Evolutionary conservation across 306 rosid species (phyloP), one percentile per base, ranked within the genome.

Genomic region (Citrullus colocynthis): DNA sequence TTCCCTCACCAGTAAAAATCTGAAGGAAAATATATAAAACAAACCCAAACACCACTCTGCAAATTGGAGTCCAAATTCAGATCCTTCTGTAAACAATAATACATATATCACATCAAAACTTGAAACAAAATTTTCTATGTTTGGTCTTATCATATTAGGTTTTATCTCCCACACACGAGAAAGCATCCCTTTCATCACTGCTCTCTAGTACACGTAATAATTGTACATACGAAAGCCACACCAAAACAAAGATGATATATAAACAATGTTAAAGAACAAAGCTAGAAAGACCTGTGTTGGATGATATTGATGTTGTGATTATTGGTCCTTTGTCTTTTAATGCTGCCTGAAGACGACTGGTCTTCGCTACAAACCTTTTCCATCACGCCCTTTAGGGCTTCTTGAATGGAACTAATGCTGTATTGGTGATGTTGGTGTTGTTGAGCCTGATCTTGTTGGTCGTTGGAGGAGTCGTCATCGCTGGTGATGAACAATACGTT

Each of bases 351-450:
- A 72, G 89, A 82, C 20, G 93, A 82, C 9, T 82, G 88, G 9
- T 86, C 78, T 18, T 87, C 92, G 1, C 84, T 88, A 32, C 81
- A 79, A 20, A 83, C 85, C 84, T 91, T 93, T 80, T 89, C 98
- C 93, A 93, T 93, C 71, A 93, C 96, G 0, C 87, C 89, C 80
- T 86, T 93, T 1, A 93, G 92, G 7, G 98, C 97, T 66, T 93
- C 98, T 36, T 93, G 93, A 73, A 93, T 88, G 20, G 98, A 87
- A 28, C 86, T 88, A 17, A 87, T 85, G 70, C 96, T 89, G 78
- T 84, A 82, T 55, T 90, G 91, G 59, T 77, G 89, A 32, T 77
- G 81, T 2, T 73, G 21, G 59, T 77, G 89, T 45, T 77, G 81
- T 2, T 73, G 21, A 5, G 75, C 6, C 28, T 56, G 17, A 30